Evolutionary conservation across 2,329 filamentous ascomycete genomes (phyloP), one percentile per base, ranked within the genome.

Genomic region (Aspergillus luchuensis): DNA sequence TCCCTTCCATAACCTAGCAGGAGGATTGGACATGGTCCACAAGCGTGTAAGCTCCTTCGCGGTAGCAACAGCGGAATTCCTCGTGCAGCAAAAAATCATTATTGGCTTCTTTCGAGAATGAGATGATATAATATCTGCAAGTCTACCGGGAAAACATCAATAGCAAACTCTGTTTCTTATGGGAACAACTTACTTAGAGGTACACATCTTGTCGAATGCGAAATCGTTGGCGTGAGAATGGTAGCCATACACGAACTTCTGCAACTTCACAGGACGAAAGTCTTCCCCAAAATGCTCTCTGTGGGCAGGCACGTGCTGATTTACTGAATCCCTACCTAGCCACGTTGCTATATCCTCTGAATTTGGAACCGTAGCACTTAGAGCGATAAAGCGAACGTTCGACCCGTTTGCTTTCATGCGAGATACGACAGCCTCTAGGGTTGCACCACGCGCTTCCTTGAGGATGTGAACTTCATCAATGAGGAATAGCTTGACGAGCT

Each of bases 391-490:
- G 13, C 91, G 87, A 15, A 95, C 87, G 70, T 89, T 84, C 0
- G 87, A 86, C 11, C 88, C 88, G 49, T 91, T 87, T 0, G 89
- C 89, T 74, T 95, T 95, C 91, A 95, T 96, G 8, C 91, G 87
- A 15, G 91, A 94, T 0, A 96, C 90, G 2, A 96, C 89, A 4
- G 89, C 90, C 72, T 96, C 91, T 1, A 96, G 81, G 0, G 89
- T 93, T 11, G 91, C 90, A 15, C 91, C 91, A 23, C 91, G 87
- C 3, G 83, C 78, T 68, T 95, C 91, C 68, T 92, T 94, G 56
- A 96, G 81, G 38, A 95, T 92, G 66, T 96, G 91, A 0, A 96
- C 91, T 71, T 96, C 91, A 67, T 96, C 91, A 58, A 96, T 92
- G 19, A 96, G 82, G 63, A 95, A 91, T 0, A 96, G 78, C 62